A percentile compares a stretch with the other conserved stretches of the same genome.
phyloP scores from a whole-genome alignment of 176 grass and related monocot genomes.

The Musa acuminata region DNA sequence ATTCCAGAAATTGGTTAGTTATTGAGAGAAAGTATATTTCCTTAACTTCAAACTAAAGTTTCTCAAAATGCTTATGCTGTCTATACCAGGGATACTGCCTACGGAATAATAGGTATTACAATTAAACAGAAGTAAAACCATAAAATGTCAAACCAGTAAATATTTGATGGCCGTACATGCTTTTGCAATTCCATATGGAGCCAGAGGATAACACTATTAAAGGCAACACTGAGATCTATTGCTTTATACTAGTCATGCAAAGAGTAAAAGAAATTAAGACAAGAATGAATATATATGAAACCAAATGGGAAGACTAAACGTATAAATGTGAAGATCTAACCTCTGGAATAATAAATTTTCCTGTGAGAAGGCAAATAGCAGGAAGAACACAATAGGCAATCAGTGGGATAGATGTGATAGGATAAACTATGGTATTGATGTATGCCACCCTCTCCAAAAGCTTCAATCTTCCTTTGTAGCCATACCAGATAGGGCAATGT shows the following conservation, averaged over 20 bases:
- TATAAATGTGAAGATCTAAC: background rate
- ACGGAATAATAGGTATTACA: too few relatives aligned
- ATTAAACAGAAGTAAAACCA: background rate
- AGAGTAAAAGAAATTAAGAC: background rate
- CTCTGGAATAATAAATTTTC: conserved; percentile 43
- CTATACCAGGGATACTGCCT: too few relatives aligned
- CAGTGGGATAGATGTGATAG: conserved; percentile 44
- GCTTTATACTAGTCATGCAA: background rate
- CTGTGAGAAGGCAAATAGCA: conserved; percentile 46
- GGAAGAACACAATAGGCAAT: conserved; percentile 53
- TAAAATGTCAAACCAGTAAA: background rate
- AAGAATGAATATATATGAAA: background rate
- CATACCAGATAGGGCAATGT: conserved; percentile 50
- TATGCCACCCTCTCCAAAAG: conserved; percentile 49
- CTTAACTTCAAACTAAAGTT: too few relatives aligned
- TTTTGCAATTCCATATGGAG: background rate
- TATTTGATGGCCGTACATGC: background rate
- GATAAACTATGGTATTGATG: conserved; percentile 35
- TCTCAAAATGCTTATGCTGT: too few relatives aligned
- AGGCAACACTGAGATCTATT: background rate
- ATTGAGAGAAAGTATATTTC: too few relatives aligned
- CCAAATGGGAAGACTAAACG: background rate
- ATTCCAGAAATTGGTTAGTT: too few relatives aligned
- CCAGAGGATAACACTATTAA: too few relatives aligned
- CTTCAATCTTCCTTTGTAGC: conserved; percentile 23